Evolutionary conservation across 495 filamentous ascomycete species (phyloP).

Genomic region (Cryomyces antarcticus): DNA sequence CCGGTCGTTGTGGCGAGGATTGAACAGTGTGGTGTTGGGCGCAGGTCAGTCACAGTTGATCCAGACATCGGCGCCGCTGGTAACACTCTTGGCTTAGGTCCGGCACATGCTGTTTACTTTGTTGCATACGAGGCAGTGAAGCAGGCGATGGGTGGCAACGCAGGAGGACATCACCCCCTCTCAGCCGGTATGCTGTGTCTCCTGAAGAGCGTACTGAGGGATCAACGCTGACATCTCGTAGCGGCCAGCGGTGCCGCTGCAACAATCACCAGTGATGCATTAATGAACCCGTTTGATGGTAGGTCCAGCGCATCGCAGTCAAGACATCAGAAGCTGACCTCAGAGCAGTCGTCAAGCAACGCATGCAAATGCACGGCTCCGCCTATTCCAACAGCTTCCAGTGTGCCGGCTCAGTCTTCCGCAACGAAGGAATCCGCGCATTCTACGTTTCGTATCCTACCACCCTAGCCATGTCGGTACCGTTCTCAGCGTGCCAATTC

Average conservation of each 20-base stretch:
- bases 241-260: slow-evolving; percentile 82
- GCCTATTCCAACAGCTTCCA: slow-evolving; percentile 63
- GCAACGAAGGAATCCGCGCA: slow-evolving; percentile 65
- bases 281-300: slow-evolving; percentile 99
- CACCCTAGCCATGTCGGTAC: slow-evolving; percentile 94
- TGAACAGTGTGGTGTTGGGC: slow-evolving; percentile 88
- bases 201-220: background rate
- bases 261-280: slow-evolving; percentile 87
- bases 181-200: slow-evolving; percentile 50
- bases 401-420: slow-evolving; percentile 74
- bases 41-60: slow-evolving; percentile 42
- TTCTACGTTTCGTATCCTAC: slow-evolving; percentile 99
- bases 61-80: slow-evolving; percentile 11
- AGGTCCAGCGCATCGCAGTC: slow-evolving; percentile 12
- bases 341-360: slow-evolving; percentile 80
- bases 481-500: slow-evolving; percentile 91
- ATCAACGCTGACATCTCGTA: slow-evolving; percentile 17
- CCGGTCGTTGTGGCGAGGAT: slow-evolving; percentile 82
- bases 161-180: slow-evolving; percentile 75
- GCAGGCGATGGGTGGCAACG: slow-evolving; percentile 84
- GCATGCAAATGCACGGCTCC: slow-evolving; percentile 97
- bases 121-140: slow-evolving; percentile 95
- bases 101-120: slow-evolving; percentile 95
- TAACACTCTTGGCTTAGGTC: slow-evolving; percentile 36
- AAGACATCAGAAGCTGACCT: background rate